phyloP scores from a whole-genome alignment of 257 asterid genomes.

The Apocynum venetum region DNA sequence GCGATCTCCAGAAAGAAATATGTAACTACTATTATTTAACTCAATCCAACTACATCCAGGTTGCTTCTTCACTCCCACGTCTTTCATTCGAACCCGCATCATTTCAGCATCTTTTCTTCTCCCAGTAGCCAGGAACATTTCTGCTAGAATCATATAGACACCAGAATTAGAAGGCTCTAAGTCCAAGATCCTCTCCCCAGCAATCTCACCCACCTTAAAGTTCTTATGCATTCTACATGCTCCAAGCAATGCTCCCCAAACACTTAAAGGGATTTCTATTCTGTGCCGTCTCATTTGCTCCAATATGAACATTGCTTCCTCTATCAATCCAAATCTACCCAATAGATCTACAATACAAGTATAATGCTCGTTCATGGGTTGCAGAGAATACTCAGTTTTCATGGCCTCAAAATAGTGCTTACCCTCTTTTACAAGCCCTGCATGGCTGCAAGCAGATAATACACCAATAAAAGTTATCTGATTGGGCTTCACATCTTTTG shows the following conservation, averaged over 20 bases:
- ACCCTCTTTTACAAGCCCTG: slow-evolving; percentile 52
- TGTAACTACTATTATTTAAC: slow-evolving; percentile 37
- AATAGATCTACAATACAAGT: slow-evolving; percentile 59
- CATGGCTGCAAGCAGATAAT: slow-evolving; percentile 61
- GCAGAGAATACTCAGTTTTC: slow-evolving; percentile 39
- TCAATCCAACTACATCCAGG: slow-evolving; percentile 82
- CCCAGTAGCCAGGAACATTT: slow-evolving; percentile 45
- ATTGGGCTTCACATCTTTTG: slow-evolving; percentile 42
- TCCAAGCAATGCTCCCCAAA: slow-evolving; percentile 70
- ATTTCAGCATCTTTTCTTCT: slow-evolving; percentile 46
- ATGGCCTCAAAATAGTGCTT: slow-evolving; percentile 39
- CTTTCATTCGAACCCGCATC: slow-evolving; percentile 52
- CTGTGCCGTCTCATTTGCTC: slow-evolving; percentile 35
- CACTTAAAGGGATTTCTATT: slow-evolving; percentile 44
- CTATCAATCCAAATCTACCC: slow-evolving; percentile 54
- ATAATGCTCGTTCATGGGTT: slow-evolving; percentile 47
- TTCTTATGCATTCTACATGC: slow-evolving; percentile 62
- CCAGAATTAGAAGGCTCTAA: slow-evolving; percentile 60
- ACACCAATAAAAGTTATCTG: slow-evolving; percentile 56
- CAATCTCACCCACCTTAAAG: slow-evolving; percentile 40
- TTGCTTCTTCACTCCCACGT: slow-evolving; percentile 56
- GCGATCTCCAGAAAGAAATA: slow-evolving; percentile 59
- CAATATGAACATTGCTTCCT: slow-evolving; percentile 44
- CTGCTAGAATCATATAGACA: slow-evolving; percentile 55
- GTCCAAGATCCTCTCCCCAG: slow-evolving; percentile 51